Conservation (phyloP, 495 filamentous ascomycete genomes). For the Penicillium canescens region DNA sequence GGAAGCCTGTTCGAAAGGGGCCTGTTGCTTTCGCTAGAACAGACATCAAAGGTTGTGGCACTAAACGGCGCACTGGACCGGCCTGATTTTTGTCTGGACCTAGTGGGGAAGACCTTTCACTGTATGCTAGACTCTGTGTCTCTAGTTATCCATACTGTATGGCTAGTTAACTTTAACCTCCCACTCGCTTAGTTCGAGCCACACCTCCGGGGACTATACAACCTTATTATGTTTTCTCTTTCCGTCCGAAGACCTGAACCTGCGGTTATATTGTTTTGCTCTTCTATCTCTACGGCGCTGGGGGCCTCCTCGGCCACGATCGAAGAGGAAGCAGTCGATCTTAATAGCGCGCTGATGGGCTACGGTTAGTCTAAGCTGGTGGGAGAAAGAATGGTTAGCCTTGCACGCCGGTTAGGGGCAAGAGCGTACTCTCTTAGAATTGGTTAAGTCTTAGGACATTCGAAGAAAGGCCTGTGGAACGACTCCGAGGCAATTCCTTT, state of each 20-base stretch:
- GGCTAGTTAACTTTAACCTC: slow-evolving; percentile 60
- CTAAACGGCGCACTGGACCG: slow-evolving; percentile 40
- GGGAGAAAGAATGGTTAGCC: slow-evolving; percentile 50
- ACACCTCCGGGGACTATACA: slow-evolving; percentile 50
- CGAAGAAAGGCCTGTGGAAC: slow-evolving; percentile 57
- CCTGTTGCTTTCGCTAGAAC: slow-evolving; percentile 24
- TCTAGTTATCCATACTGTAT: slow-evolving; percentile 56
- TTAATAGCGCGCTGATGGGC: slow-evolving; percentile 48
- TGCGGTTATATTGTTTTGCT: slow-evolving; percentile 51
- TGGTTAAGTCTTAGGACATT: slow-evolving; percentile 60
- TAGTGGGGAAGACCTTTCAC: slow-evolving; percentile 28
- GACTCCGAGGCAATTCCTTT: slow-evolving; percentile 57
- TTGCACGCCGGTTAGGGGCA: slow-evolving; percentile 37
- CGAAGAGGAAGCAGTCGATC: slow-evolving; percentile 43
- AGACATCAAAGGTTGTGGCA: slow-evolving; percentile 37
- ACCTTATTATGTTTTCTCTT: slow-evolving; percentile 56
- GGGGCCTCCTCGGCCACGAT: too few species aligned
- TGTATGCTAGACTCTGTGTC: slow-evolving; percentile 43
- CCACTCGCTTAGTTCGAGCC: slow-evolving; percentile 37
- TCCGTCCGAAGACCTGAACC: slow-evolving; percentile 40
- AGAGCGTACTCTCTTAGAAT: slow-evolving; percentile 53
- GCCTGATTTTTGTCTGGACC: slow-evolving; percentile 37
- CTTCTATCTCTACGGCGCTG: slow-evolving; percentile 51
- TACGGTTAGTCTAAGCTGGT: slow-evolving; percentile 61
- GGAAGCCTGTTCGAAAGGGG: too few species aligned